A percentile compares a stretch with the other conserved stretches of the same genome.
phyloP scores from a whole-genome alignment of 768 basidiomycete genomes.

The Mycena filopes region DNA sequence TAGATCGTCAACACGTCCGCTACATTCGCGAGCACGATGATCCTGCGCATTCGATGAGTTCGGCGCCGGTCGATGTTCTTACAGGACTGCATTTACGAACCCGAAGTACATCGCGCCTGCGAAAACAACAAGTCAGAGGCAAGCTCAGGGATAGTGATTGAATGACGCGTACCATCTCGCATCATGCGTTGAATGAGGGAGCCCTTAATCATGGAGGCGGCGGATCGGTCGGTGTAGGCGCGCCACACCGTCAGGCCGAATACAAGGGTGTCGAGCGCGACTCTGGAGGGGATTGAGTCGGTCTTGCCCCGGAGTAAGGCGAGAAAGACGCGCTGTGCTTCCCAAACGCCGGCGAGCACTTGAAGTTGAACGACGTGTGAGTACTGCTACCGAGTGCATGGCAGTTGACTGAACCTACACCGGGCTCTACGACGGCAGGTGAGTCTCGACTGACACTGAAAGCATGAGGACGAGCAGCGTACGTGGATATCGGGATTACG shows the following conservation, averaged over 20 bases:
- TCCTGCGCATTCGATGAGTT: background rate
- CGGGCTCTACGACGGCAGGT: background rate
- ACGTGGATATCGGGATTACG: background rate
- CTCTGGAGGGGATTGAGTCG: background rate
- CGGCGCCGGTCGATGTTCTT: background rate
- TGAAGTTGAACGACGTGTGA: background rate
- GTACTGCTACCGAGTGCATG: background rate
- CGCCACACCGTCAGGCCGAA: background rate
- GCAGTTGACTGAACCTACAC: background rate
- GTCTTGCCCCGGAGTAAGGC: no score
- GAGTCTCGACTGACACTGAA: background rate
- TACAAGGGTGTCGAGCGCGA: background rate
- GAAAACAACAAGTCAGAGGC: background rate
- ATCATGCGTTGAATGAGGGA: background rate
- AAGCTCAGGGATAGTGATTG: background rate
- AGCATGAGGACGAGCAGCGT: background rate
- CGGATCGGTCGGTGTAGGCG: background rate
- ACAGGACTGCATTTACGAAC: background rate
- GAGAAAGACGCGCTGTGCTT: background rate
- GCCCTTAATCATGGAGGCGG: background rate
- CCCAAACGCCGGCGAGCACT: background rate
- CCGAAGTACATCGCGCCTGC: background rate
- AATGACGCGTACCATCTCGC: background rate
- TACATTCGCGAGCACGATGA: background rate
- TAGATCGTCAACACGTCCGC: background rate